Percentiles rank a stretch among this genome's conserved stretches.
Conservation (phyloP, 2,329 filamentous ascomycete genomes). For the Grosmannia huntii region DNA sequence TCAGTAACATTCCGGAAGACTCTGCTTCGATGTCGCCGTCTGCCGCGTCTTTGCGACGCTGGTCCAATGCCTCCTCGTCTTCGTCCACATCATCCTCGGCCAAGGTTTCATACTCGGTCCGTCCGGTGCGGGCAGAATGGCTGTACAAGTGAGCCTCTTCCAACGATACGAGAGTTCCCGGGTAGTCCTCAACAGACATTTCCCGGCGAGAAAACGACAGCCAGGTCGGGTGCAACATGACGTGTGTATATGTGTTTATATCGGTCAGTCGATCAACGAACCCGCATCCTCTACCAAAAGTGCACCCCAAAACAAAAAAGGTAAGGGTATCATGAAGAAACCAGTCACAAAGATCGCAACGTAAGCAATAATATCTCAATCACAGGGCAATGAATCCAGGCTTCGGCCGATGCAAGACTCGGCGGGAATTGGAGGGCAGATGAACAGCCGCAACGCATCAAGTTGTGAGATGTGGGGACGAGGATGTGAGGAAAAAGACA, state of each 20-base stretch:
- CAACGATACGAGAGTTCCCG: slow-evolving; percentile 38
- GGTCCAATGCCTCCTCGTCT: slow-evolving; percentile 14
- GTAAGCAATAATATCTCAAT: not conserved
- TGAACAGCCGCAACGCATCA: not conserved
- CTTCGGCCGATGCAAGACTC: not conserved
- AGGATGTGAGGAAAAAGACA: not conserved
- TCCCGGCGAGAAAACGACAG: slow-evolving; percentile 8
- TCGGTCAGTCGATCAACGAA: not conserved
- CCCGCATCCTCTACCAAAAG: too few relatives aligned
- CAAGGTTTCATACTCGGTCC: slow-evolving; percentile 28
- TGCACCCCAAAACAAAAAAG: not conserved
- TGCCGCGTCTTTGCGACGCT: not conserved
- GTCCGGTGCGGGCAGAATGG: slow-evolving; percentile 35
- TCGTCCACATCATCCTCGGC: slow-evolving; percentile 15
- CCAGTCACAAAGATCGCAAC: not conserved
- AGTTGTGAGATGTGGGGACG: not conserved
- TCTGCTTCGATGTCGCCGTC: slow-evolving; percentile 18
- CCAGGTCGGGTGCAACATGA: not conserved
- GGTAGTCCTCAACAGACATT: slow-evolving; percentile 37
- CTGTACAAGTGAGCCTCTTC: slow-evolving; percentile 44
- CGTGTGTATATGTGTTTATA: not conserved
- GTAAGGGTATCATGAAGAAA: not conserved
- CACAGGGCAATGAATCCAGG: not conserved
- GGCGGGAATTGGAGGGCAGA: not conserved
- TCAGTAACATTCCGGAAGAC: slow-evolving; percentile 38